Evolutionary conservation across 1,284 basidiomycete genomes (phyloP), one percentile per base, ranked within the genome.

Genomic region (Pyrrhoderma lamaoense): DNA sequence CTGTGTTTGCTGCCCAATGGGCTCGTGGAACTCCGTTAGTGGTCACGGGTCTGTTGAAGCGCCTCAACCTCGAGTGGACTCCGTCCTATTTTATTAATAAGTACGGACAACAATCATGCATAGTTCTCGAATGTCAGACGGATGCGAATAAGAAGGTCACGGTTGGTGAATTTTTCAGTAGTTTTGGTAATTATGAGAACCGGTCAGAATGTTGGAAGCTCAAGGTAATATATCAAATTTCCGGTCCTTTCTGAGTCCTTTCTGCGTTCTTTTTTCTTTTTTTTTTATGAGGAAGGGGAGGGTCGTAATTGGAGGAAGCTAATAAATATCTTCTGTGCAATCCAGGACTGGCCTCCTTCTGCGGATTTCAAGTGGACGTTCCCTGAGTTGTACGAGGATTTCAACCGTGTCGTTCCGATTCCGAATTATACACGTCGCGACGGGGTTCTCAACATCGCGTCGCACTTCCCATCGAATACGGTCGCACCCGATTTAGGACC

Each of bases 401-500:
- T 96, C 63, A 83, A 77, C 57, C 68, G 76, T 13, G 82, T 83
- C 1, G 81, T 96, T 1, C 94, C 94, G 0, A 82, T 92, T 0
- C 92, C 92, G 0, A 86, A 86, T 62, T 93, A 88, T 62, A 89
- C 93, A 14, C 75, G 92, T 31, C 79, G 89, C 39, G 91, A 97
- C 60, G 94, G 94, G 1, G 82, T 85, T 1, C 70, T 88, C 51
- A 97, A 97, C 60, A 76, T 97, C 19, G 88, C 89, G 5, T 84
- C 84, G 2, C 86, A 94, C 68, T 94, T 94, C 64, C 93, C 94
- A 0, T 68, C 70, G 5, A 92, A 92, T 56, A 82, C 85, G 0
- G 73, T 93, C 50, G 79, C 82, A 23, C 93, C 94, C 3, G 94
- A 98, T 65, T 77, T 97, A 11, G 93, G 85, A 3, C 85, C 85